These are phyloP conservation scores for Tetradesmus obliquus DNA, from an alignment of 139 green algal genomes.

Conservation along the genomic window DNA sequence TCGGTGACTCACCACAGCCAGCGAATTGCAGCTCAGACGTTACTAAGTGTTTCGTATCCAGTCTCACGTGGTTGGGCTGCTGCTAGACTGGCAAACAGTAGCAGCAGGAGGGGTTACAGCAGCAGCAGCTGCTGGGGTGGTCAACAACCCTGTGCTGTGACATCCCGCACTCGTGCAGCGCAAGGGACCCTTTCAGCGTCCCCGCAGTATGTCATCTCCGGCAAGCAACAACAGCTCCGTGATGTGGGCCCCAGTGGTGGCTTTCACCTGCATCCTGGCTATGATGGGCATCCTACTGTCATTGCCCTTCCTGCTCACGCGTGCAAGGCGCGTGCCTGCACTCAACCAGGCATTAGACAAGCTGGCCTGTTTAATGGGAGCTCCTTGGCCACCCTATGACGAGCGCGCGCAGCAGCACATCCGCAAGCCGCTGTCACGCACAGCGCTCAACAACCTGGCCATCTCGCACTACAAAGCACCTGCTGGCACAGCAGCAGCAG, in stretches of 20 bases:
- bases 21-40: background rate
- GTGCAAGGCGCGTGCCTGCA: background rate
- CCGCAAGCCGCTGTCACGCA: background rate
- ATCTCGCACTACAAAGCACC: background rate
- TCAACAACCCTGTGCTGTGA: background rate
- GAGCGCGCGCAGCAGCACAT: background rate
- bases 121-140: background rate
- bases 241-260: constrained; percentile 11
- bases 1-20: too few species aligned
- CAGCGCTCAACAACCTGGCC: background rate
- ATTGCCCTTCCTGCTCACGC: constrained; percentile 2
- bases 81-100: background rate
- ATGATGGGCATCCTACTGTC: constrained; percentile 13
- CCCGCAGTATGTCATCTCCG: background rate
- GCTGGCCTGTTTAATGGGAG: background rate
- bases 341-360: background rate
- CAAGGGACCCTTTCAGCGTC: background rate
- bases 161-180: background rate
- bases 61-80: too few species aligned
- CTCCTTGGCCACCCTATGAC: background rate
- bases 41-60: too few species aligned
- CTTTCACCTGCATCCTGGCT: background rate
- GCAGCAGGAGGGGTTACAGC: background rate
- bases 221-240: background rate
- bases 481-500: background rate